A percentile compares a stretch with the other conserved stretches of the same genome.
Conservation (phyloP, 371 early-diverging fungal species). For the Apophysomyces elegans region DNA sequence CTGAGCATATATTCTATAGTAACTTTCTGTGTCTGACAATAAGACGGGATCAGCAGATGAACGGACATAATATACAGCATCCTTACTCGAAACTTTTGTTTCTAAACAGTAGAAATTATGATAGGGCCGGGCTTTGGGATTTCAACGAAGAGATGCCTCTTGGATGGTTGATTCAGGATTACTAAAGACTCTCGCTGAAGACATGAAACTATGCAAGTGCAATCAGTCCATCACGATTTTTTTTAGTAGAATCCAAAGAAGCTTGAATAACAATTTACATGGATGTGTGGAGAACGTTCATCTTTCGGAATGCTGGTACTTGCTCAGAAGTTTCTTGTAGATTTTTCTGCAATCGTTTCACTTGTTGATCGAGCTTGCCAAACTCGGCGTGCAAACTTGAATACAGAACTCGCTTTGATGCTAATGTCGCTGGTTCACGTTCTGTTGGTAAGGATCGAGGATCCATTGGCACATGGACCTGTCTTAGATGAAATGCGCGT, state of each 20-base stretch:
- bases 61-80: too few species aligned
- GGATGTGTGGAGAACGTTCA: conserved; percentile 32
- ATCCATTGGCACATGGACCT: not conserved
- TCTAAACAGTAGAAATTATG: too few species aligned
- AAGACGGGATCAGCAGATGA: too few species aligned
- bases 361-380: conserved; percentile 21
- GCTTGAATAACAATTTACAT: conserved; percentile 36
- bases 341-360: conserved; percentile 19
- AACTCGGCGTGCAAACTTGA: conserved; percentile 21
- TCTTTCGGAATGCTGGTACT: conserved; percentile 25
- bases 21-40: too few species aligned
- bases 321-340: conserved; percentile 27
- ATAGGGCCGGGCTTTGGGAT: not conserved
- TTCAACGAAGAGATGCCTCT: not conserved
- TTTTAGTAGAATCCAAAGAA: not conserved
- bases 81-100: too few species aligned
- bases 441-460: not conserved
- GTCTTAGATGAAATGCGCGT: too few species aligned
- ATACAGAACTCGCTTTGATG: conserved; percentile 30
- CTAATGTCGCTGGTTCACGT: conserved; percentile 2
- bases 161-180: not conserved
- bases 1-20: too few species aligned
- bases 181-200: conserved; percentile 1
- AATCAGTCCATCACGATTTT: not conserved
- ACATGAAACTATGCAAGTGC: conserved; percentile 13